Conservation (phyloP, 768 basidiomycete genomes). For the Amanita fuliginea region DNA sequence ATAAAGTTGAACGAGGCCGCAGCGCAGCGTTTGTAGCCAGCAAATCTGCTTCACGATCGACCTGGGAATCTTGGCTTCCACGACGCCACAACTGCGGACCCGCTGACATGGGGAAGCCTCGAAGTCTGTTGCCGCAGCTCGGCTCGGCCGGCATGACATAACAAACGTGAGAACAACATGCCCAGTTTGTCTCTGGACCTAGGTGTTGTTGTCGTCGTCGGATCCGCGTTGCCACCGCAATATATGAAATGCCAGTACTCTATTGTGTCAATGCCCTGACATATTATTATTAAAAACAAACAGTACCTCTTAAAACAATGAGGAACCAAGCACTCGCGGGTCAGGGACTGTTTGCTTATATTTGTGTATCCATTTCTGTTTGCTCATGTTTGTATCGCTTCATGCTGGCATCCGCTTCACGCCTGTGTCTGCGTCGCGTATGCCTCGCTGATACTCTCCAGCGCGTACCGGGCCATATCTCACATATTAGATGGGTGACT, state of each 20-base stretch:
- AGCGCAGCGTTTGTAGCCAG: conserved; percentile 1
- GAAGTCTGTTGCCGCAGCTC: not conserved
- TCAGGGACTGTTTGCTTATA: too few species aligned
- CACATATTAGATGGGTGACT: not conserved
- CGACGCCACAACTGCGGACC: not conserved
- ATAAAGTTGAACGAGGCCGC: not conserved
- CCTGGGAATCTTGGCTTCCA: not conserved
- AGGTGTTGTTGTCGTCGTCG: too few species aligned
- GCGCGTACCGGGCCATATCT: not conserved
- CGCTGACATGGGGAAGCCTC: not conserved
- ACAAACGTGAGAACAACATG: not conserved
- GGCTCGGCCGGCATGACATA: too few species aligned
- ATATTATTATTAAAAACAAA: too few species aligned
- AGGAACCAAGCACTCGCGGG: too few species aligned
- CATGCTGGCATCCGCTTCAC: not conserved
- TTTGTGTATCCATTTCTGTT: not conserved
- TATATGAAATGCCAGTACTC: too few species aligned
- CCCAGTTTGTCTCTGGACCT: not conserved
- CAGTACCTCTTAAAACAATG: too few species aligned
- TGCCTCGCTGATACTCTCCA: not conserved
- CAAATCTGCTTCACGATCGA: not conserved
- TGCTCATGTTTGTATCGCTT: not conserved
- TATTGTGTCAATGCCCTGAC: too few species aligned
- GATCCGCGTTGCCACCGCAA: too few species aligned
- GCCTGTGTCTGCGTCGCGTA: not conserved